phyloP scores from a whole-genome alignment of 2,329 filamentous ascomycete genomes.

The Paecilomyces fulvus region DNA sequence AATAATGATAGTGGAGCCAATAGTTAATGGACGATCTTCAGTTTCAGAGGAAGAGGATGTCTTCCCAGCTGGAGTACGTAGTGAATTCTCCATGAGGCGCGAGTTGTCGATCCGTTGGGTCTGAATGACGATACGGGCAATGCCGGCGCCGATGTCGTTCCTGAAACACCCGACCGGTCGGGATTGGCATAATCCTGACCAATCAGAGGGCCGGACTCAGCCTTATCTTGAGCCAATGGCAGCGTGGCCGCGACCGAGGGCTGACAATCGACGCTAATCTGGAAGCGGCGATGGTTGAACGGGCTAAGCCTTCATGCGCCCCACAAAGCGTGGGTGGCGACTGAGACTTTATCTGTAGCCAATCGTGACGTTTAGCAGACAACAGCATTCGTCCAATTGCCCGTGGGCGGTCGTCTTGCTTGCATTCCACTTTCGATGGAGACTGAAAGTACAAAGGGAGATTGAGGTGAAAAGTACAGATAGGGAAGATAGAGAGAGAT shows the following conservation, averaged over 20 bases:
- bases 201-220: not conserved
- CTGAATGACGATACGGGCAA: not conserved
- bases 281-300: not conserved
- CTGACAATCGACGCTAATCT: not conserved
- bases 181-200: not conserved
- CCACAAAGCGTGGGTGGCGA: constrained; percentile 2
- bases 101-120: too few species aligned
- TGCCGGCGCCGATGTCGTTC: constrained; percentile 1
- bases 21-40: too few species aligned
- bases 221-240: constrained; percentile 1
- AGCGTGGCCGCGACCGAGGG: not conserved
- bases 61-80: too few species aligned
- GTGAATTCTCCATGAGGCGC: too few species aligned
- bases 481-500: not conserved
- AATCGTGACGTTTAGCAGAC: constrained; percentile 6
- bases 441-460: too few species aligned
- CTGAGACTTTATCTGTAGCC: constrained; percentile 17
- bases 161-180: constrained; percentile 1
- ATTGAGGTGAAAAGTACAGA: not conserved
- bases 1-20: too few species aligned
- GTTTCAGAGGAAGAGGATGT: too few species aligned
- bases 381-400: constrained; percentile 10
- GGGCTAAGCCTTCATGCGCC: not conserved
- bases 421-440: too few species aligned
- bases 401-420: constrained; percentile 4